A percentile compares a stretch with the other conserved stretches of the same genome.
Evolutionary conservation across 345 rosid species (phyloP).

Genomic region (Cochlearia excelsa): DNA sequence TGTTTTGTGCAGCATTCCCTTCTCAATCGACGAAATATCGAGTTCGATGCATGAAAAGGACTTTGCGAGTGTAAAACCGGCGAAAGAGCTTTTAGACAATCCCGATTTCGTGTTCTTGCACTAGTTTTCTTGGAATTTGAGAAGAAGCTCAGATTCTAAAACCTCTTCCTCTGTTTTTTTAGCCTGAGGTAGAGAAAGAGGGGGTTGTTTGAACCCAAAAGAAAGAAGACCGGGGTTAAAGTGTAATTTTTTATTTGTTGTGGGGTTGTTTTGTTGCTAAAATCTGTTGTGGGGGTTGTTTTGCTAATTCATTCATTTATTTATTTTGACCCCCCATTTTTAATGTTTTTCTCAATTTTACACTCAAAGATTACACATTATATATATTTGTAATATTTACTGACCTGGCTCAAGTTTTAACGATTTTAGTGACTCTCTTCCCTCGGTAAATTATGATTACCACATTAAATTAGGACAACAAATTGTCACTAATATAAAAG

Average conservation of each 20-base stretch:
- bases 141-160: constrained; percentile 38
- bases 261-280: constrained; percentile 34
- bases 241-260: constrained; percentile 29
- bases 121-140: constrained; percentile 39
- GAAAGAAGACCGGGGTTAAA: constrained; percentile 29
- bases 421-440: too few species aligned
- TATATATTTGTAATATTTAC: neutral
- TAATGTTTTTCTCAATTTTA: constrained; percentile 10
- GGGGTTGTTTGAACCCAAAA: neutral
- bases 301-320: constrained; percentile 32
- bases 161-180: constrained; percentile 37
- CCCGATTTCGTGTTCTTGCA: constrained; percentile 82
- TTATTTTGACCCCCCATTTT: constrained; percentile 28
- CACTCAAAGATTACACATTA: constrained; percentile 2
- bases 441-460: too few species aligned
- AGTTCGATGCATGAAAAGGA: constrained; percentile 80
- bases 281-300: neutral
- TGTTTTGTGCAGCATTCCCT: constrained; percentile 66
- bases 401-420: neutral
- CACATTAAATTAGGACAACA: too few species aligned
- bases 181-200: constrained; percentile 19
- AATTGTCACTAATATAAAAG: too few species aligned
- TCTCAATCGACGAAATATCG: constrained; percentile 89
- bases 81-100: constrained; percentile 72
- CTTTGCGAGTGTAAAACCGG: constrained; percentile 70